These are phyloP conservation scores for Suhomyces canberraensis DNA, from an alignment of 805 yeast species.

Conservation along the genomic window DNA sequence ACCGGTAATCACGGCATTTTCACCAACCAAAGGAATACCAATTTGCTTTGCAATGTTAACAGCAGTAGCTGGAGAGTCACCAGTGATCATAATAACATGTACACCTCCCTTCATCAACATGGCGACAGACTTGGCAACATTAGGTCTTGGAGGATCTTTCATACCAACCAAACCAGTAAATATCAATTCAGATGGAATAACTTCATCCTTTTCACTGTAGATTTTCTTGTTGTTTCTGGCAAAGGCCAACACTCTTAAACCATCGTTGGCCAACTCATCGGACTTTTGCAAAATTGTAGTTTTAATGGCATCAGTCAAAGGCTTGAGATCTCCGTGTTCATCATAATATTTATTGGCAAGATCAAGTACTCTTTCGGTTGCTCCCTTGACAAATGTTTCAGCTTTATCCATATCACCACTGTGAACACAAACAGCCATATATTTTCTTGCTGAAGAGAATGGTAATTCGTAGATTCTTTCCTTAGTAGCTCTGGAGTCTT, in stretches of 20 bases:
- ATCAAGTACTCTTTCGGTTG: slow-evolving; percentile 68
- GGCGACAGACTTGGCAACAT: slow-evolving; percentile 72
- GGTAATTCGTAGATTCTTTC: slow-evolving; percentile 73
- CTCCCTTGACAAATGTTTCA: slow-evolving; percentile 82
- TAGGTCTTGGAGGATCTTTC: slow-evolving; percentile 97
- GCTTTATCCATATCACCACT: slow-evolving; percentile 55
- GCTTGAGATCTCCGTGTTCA: slow-evolving; percentile 56
- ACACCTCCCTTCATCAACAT: slow-evolving; percentile 88
- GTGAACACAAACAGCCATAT: slow-evolving; percentile 79
- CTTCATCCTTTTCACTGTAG: slow-evolving; percentile 27
- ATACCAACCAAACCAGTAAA: slow-evolving; percentile 90
- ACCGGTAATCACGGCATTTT: slow-evolving; percentile 76
- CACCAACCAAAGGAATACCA: slow-evolving; percentile 76
- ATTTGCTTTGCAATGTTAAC: slow-evolving; percentile 79
- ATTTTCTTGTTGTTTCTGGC: slow-evolving; percentile 50
- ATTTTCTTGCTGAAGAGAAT: slow-evolving; percentile 79
- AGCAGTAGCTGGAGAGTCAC: slow-evolving; percentile 88
- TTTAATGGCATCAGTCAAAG: slow-evolving; percentile 51
- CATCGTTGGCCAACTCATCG: slow-evolving; percentile 68
- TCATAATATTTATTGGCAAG: slow-evolving; percentile 59
- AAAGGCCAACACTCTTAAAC: slow-evolving; percentile 80
- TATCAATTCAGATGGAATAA: slow-evolving; percentile 53
- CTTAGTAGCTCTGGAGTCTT: slow-evolving; percentile 62
- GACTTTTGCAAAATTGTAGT: slow-evolving; percentile 55
- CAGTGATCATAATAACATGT: slow-evolving; percentile 97